Conservation (phyloP, 2,329 filamentous ascomycete species). For the Fusarium hostae region DNA sequence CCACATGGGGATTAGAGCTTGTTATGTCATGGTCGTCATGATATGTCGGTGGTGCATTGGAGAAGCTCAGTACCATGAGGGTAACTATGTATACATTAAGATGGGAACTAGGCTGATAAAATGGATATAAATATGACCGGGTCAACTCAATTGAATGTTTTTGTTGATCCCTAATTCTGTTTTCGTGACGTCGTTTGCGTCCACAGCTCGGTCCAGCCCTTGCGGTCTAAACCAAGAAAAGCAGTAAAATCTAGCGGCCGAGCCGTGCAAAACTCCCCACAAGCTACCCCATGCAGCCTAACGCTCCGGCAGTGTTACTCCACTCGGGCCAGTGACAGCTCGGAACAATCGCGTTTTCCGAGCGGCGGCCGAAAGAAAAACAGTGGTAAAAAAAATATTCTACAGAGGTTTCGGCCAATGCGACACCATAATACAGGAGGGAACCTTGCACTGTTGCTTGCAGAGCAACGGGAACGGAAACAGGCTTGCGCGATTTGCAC, state of each 20-base stretch:
- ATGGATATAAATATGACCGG: neutral
- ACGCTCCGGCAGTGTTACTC: neutral
- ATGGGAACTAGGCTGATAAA: rapidly evolving
- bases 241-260: slow-evolving; percentile 18
- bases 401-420: slow-evolving; percentile 32
- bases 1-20: slow-evolving; percentile 23
- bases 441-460: neutral
- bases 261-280: slow-evolving; percentile 19
- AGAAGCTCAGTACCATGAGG: rapidly evolving
- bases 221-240: slow-evolving; percentile 2
- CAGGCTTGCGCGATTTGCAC: slow-evolving; percentile 43
- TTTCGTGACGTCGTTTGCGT: slow-evolving; percentile 35
- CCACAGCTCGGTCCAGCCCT: neutral
- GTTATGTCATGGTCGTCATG: slow-evolving; percentile 23
- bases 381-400: slow-evolving; percentile 28
- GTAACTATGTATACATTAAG: rapidly evolving
- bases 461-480: slow-evolving; percentile 17
- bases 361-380: slow-evolving; percentile 37
- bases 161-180: neutral
- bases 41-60: neutral
- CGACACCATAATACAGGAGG: slow-evolving; percentile 27
- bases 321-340: slow-evolving; percentile 31
- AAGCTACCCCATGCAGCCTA: slow-evolving; percentile 18
- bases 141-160: neutral
- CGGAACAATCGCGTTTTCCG: slow-evolving; percentile 42